Conservation (phyloP, 805 yeast species). For the Teunomyces stri region DNA sequence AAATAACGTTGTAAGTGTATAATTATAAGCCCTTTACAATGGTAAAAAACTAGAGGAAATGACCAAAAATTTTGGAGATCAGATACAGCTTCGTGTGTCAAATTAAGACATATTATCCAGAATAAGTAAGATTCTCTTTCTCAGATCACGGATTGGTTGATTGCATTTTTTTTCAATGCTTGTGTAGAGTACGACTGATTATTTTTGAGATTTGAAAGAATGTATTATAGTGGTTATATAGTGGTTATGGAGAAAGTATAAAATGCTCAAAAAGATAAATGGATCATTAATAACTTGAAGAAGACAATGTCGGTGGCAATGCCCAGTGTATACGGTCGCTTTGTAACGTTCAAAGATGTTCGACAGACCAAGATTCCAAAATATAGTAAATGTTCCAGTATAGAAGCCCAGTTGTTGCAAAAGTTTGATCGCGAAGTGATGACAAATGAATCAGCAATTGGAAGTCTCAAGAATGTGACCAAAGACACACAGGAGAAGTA, state of each 20-base stretch:
- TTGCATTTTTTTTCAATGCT: too few species aligned
- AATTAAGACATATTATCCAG: too few species aligned
- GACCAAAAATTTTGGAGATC: too few species aligned
- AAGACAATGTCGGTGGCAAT: neutral
- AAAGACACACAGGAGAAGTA: slow-evolving; percentile 6
- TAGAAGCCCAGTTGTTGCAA: neutral
- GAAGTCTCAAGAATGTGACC: neutral
- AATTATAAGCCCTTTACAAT: too few species aligned
- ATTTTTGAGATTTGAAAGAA: neutral
- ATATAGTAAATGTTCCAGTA: neutral
- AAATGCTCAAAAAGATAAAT: neutral
- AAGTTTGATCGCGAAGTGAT: slow-evolving; percentile 4
- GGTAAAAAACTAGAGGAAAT: too few species aligned
- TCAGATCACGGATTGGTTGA: too few species aligned
- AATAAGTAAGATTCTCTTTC: too few species aligned
- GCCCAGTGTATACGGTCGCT: neutral
- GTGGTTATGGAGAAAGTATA: slow-evolving; percentile 4
- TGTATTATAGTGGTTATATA: slow-evolving; percentile 6
- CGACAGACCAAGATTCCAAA: neutral
- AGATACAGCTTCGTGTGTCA: too few species aligned
- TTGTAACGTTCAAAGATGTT: neutral
- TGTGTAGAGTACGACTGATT: neutral
- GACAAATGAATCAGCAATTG: neutral
- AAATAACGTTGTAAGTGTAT: too few species aligned
- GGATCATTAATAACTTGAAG: neutral